A percentile compares a stretch with the other conserved stretches of the same genome.
Conservation (phyloP, 1,284 basidiomycete species). For the Singerocomus rubriflavus region DNA sequence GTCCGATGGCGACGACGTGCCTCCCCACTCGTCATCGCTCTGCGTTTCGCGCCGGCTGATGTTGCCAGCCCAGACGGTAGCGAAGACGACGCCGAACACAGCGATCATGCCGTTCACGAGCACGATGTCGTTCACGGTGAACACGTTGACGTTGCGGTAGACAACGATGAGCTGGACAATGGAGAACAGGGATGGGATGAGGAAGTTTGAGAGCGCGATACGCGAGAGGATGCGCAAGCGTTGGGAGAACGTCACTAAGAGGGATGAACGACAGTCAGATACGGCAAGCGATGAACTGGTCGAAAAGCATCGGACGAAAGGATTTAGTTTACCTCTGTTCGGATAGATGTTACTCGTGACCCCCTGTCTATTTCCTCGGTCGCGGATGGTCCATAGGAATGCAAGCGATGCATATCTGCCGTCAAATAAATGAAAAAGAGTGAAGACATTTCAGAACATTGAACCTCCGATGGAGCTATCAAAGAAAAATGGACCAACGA, state of each 20-base stretch:
- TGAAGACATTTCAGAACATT: not conserved
- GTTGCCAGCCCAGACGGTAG: conserved; percentile 21
- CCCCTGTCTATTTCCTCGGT: conserved; percentile 9
- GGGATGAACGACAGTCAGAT: not conserved
- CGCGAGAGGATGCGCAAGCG: conserved; percentile 26
- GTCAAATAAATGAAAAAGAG: too few species aligned
- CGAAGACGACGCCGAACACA: conserved; percentile 30
- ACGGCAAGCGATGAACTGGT: not conserved
- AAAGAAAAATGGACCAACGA: not conserved
- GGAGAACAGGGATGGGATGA: conserved; percentile 32
- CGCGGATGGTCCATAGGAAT: conserved; percentile 26
- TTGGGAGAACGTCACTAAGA: conserved; percentile 21
- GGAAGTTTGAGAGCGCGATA: conserved; percentile 33
- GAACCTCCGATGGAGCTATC: too few species aligned
- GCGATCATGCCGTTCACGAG: conserved; percentile 27
- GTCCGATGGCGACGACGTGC: not conserved
- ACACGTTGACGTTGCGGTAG: conserved; percentile 21
- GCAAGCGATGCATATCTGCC: conserved; percentile 22
- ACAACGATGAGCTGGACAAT: conserved; percentile 32
- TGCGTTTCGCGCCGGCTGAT: not conserved
- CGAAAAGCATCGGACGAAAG: not conserved
- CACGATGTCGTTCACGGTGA: conserved; percentile 29
- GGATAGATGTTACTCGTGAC: conserved; percentile 20
- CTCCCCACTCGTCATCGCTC: not conserved
- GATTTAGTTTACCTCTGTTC: conserved; percentile 3